Percentiles rank a stretch among this genome's conserved stretches.
Evolutionary conservation across 23 red algal species (phyloP).

Genomic region (Gracilaria domingensis): DNA sequence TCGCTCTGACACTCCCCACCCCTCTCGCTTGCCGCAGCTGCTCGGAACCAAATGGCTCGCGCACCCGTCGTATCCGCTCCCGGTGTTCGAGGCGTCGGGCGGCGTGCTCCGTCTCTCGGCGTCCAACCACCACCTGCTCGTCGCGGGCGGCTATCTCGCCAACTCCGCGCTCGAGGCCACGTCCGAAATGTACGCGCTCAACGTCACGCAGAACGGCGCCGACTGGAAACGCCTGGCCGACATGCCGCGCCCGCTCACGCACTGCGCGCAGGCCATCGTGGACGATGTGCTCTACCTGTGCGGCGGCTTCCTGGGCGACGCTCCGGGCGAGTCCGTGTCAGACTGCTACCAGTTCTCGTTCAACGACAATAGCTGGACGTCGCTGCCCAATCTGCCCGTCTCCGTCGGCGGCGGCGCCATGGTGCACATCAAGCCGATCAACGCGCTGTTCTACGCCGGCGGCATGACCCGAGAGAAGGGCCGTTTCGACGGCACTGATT

Average conservation of each 20-base stretch:
- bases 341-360: slow-evolving; percentile 20
- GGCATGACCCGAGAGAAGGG: slow-evolving; percentile 26
- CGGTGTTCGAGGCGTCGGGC: slow-evolving; percentile 41
- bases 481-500: not conserved
- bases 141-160: slow-evolving; percentile 38
- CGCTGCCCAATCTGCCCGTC: slow-evolving; percentile 17
- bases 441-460: slow-evolving; percentile 47
- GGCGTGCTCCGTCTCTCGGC: slow-evolving; percentile 13
- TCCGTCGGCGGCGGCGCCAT: slow-evolving; percentile 28
- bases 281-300: slow-evolving; percentile 13
- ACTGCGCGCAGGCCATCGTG: slow-evolving; percentile 28
- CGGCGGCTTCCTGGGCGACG: slow-evolving; percentile 35
- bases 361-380: not conserved
- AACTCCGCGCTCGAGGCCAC: slow-evolving; percentile 24
- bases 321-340: not conserved
- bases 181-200: not conserved
- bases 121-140: not conserved
- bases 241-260: slow-evolving; percentile 42
- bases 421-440: slow-evolving; percentile 7
- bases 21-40: not conserved
- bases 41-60: not conserved
- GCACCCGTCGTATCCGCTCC: slow-evolving; percentile 28
- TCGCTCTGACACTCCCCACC: too few relatives aligned
- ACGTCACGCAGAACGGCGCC: not conserved
- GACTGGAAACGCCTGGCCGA: not conserved